A percentile compares a stretch with the other conserved stretches of the same genome.
Conservation (phyloP, 306 rosid genomes). For the Alnus rubra region DNA sequence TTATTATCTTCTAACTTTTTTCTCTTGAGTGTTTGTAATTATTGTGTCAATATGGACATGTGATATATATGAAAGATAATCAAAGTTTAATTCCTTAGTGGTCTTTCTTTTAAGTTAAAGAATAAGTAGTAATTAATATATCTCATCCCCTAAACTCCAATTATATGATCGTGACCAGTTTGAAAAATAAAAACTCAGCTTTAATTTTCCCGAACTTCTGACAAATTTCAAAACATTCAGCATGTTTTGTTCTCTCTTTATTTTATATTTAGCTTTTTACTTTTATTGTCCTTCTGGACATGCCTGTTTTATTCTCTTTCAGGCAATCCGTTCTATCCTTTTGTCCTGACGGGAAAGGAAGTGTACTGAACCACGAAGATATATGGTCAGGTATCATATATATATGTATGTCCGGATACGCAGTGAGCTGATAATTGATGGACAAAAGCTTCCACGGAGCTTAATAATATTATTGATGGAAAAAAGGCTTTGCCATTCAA, state of each 20-base stretch:
- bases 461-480: constrained; percentile 31
- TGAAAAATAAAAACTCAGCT: not conserved
- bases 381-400: constrained; percentile 2
- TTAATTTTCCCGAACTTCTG: not conserved
- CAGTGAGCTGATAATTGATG: constrained; percentile 39
- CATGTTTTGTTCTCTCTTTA: not conserved
- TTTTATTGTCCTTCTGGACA: not conserved
- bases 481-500: constrained; percentile 27
- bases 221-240: not conserved
- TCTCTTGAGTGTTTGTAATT: no score
- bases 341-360: constrained; percentile 38
- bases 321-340: constrained; percentile 31
- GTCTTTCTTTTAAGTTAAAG: no score
- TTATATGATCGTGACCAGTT: no score
- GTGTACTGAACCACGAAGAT: constrained; percentile 27
- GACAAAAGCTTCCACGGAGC: constrained; percentile 30
- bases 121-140: no score
- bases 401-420: constrained; percentile 19
- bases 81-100: no score
- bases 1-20: no score
- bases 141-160: no score
- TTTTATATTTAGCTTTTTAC: not conserved
- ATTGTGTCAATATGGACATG: no score
- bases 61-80: no score
- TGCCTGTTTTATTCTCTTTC: constrained; percentile 17